phyloP scores from a whole-genome alignment of 257 asterid species.

The Parsonsia alboflavescens region DNA sequence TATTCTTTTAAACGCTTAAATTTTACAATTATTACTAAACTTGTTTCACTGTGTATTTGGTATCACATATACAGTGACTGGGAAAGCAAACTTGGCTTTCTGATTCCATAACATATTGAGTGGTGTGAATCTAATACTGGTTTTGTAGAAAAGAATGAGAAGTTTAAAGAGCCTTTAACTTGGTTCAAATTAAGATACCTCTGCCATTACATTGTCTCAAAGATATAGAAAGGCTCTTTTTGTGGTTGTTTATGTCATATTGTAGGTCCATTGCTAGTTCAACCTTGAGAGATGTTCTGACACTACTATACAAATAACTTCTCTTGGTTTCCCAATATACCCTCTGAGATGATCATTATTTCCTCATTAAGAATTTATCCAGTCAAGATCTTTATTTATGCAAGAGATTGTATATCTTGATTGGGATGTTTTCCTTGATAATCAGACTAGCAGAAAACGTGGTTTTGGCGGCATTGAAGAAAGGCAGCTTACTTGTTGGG shows the following conservation, averaged over 20 bases:
- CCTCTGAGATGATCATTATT: neutral
- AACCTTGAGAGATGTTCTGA: neutral
- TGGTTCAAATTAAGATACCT: neutral
- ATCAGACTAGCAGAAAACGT: constrained; percentile 77
- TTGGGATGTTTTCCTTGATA: constrained; percentile 18
- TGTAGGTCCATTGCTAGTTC: neutral
- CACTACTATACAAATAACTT: neutral
- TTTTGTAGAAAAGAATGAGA: neutral
- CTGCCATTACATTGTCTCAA: neutral
- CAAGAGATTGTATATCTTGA: constrained; percentile 5
- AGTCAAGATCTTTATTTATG: neutral
- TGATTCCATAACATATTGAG: neutral
- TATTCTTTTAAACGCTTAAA: no score
- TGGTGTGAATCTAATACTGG: neutral
- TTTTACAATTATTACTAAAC: neutral
- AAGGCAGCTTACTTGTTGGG: constrained; percentile 74
- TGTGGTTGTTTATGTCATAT: neutral
- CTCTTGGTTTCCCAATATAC: neutral
- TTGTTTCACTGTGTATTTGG: neutral
- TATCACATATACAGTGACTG: neutral
- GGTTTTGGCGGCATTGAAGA: constrained; percentile 62
- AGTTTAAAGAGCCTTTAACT: neutral
- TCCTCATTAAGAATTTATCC: neutral
- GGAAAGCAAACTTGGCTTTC: neutral
- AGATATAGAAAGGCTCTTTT: neutral